Conservation (phyloP, 2,329 filamentous ascomycete genomes). For the Geosmithia morbida region DNA sequence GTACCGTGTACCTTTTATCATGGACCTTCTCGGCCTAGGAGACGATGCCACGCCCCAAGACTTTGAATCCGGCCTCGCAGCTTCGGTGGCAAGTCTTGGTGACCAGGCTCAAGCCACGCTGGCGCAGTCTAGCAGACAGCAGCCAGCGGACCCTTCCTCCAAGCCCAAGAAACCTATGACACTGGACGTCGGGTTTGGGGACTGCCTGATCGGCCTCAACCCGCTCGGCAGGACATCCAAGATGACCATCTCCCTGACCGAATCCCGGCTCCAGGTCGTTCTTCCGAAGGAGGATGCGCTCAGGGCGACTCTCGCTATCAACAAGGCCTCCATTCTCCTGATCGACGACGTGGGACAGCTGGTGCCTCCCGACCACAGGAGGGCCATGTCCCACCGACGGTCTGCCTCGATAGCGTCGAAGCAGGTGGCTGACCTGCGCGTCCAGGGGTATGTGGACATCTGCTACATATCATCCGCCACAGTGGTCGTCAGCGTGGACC, state of each 20-base stretch:
- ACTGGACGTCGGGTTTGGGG: constrained; percentile 61
- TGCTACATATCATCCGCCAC: constrained; percentile 77
- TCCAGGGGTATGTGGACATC: constrained; percentile 69
- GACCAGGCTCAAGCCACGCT: constrained; percentile 43
- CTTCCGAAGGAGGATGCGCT: constrained; percentile 49
- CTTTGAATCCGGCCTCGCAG: constrained; percentile 59
- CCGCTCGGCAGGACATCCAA: constrained; percentile 65
- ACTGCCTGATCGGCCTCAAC: constrained; percentile 75
- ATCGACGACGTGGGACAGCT: constrained; percentile 48
- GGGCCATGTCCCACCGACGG: constrained; percentile 8
- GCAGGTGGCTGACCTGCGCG: constrained; percentile 42
- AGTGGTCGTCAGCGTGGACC: constrained; percentile 45
- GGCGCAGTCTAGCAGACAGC: constrained; percentile 5
- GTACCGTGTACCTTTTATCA: constrained; percentile 72
- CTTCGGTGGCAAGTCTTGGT: constrained; percentile 65
- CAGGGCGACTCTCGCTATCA: constrained; percentile 51
- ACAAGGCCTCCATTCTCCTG: constrained; percentile 69
- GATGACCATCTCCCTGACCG: constrained; percentile 62
- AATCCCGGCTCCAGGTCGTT: constrained; percentile 55
- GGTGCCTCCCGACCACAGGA: constrained; percentile 3
- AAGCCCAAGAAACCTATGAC: constrained; percentile 40
- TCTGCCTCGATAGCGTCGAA: constrained; percentile 23
- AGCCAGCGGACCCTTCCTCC: constrained; percentile 4
- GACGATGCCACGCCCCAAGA: constrained; percentile 57
- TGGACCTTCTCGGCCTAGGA: constrained; percentile 61